phyloP scores from a whole-genome alignment of 139 green algal species.

The Chlamydomonas sp. region DNA sequence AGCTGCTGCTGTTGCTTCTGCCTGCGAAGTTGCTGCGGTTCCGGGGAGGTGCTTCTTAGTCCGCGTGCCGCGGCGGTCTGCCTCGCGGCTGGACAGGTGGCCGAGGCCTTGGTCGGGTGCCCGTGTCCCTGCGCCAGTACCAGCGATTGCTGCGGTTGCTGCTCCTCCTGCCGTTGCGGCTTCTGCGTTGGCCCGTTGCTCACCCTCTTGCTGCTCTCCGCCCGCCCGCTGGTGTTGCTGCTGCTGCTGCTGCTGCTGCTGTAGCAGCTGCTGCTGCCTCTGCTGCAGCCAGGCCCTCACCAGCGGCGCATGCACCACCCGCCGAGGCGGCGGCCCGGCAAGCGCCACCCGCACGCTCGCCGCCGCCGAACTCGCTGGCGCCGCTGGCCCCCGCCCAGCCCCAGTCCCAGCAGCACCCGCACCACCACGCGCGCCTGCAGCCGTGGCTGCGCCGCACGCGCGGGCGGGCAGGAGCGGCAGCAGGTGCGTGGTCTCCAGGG shows the following conservation, averaged over 20 bases:
- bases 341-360: too few relatives aligned
- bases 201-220: too few relatives aligned
- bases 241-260: neutral
- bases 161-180: neutral
- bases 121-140: too few relatives aligned
- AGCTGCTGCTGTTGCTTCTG: neutral
- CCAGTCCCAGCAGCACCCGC: neutral
- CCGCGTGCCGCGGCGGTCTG: too few relatives aligned
- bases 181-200: too few relatives aligned
- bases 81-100: too few relatives aligned
- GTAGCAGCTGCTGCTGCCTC: slow-evolving; percentile 5
- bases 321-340: too few relatives aligned
- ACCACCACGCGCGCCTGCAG: neutral
- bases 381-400: neutral
- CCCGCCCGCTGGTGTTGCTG: slow-evolving; percentile 5
- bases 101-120: too few relatives aligned
- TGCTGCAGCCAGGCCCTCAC: slow-evolving; percentile 2
- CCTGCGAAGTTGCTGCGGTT: too few relatives aligned
- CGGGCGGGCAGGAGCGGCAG: slow-evolving; percentile 60
- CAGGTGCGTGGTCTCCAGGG: slow-evolving; percentile 79
- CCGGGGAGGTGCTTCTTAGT: neutral
- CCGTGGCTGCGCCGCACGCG: neutral
- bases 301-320: neutral
- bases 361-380: neutral
- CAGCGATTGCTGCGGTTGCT: neutral